phyloP scores from a whole-genome alignment of 1,284 basidiomycete species.

The Ganoderma leucocontextum region DNA sequence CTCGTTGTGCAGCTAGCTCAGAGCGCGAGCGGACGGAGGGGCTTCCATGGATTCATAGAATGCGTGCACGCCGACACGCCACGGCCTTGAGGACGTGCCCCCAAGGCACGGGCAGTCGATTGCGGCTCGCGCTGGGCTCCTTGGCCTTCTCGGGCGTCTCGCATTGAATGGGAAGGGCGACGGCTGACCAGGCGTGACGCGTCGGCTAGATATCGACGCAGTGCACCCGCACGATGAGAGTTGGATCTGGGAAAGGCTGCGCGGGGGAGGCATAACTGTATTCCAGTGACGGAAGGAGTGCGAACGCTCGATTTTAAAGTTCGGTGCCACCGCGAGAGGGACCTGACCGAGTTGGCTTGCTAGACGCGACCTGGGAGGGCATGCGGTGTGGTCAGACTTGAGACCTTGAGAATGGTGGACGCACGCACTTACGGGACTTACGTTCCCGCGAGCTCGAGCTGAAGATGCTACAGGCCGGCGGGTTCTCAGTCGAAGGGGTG shows the following conservation, averaged over 20 bases:
- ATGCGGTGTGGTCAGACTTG: not conserved
- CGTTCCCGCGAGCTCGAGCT: slow-evolving; percentile 15
- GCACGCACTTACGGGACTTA: not conserved
- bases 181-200: slow-evolving; percentile 1
- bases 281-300: slow-evolving; percentile 1
- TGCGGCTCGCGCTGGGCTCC: slow-evolving; percentile 8
- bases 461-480: not conserved
- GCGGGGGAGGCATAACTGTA: not conserved
- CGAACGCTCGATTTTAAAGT: not conserved
- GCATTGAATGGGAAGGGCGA: slow-evolving; percentile 20
- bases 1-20: slow-evolving; percentile 12
- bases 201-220: slow-evolving; percentile 9
- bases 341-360: not conserved
- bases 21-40: slow-evolving; percentile 6
- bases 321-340: not conserved
- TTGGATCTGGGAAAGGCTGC: not conserved
- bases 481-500: slow-evolving; percentile 2
- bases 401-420: not conserved
- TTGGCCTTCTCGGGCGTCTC: slow-evolving; percentile 11
- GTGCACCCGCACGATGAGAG: slow-evolving; percentile 22
- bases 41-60: slow-evolving; percentile 29
- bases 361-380: not conserved
- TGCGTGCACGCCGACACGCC: slow-evolving; percentile 27
- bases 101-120: slow-evolving; percentile 24
- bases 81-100: slow-evolving; percentile 21